Conservation (phyloP, 2,329 filamentous ascomycete species). For the Exophiala alcalophila region DNA sequence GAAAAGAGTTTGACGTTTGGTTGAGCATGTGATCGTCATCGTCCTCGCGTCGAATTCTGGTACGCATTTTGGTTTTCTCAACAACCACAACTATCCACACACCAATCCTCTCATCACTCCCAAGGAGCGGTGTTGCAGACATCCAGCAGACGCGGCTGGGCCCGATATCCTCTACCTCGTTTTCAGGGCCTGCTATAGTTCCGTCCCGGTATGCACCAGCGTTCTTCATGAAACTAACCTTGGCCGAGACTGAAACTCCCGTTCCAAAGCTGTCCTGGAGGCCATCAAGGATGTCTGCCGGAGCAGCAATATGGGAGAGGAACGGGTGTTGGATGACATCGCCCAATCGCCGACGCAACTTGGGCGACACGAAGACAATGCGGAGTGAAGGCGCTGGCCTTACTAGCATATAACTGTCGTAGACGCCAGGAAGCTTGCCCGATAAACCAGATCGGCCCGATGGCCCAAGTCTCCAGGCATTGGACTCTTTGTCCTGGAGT, state of each 20-base stretch:
- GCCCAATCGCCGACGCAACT: conserved; percentile 31
- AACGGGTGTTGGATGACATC: conserved; percentile 41
- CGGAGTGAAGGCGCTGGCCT: conserved; percentile 32
- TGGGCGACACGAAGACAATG: conserved; percentile 36
- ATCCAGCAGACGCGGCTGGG: conserved; percentile 38
- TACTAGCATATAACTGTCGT: conserved; percentile 35
- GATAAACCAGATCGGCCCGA: conserved; percentile 29
- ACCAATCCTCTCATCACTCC: conserved; percentile 42
- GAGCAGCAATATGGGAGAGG: conserved; percentile 44
- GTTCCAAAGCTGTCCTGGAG: conserved; percentile 40
- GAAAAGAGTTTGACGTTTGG: neutral
- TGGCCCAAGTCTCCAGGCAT: conserved; percentile 23
- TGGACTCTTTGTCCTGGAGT: conserved; percentile 9
- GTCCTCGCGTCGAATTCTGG: neutral
- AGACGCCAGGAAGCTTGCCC: conserved; percentile 34
- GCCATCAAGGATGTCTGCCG: conserved; percentile 37
- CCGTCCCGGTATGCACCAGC: conserved; percentile 21
- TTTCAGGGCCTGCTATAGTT: conserved; percentile 15
- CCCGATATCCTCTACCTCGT: conserved; percentile 21
- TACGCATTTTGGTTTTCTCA: conserved; percentile 33
- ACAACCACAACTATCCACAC: conserved; percentile 50
- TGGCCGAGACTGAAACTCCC: conserved; percentile 44
- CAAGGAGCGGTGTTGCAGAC: conserved; percentile 45
- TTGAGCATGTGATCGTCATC: neutral
- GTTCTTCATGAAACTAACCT: conserved; percentile 39